Evolutionary conservation across 257 asterid species (phyloP), one percentile per base, ranked within the genome.

Genomic region (Cinchona pubescens): DNA sequence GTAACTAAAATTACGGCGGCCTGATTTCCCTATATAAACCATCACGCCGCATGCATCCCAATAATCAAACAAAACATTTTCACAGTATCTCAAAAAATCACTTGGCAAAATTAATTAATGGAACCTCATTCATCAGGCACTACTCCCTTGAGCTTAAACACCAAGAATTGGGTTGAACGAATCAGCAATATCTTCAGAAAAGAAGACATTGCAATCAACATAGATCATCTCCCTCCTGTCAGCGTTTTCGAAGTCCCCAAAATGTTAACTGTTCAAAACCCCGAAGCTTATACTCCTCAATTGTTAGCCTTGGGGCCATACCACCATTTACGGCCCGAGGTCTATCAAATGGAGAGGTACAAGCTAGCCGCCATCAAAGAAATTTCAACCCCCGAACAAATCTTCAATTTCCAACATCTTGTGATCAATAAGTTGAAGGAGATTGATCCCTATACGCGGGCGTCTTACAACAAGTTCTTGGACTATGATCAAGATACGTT

Each of bases 241-340:
- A 82, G 78, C 15, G 86, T 88, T 3, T 87, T 82, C 16, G 74
- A 62, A 1, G 85, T 88, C 23, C 90, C 92, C 1, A 78, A 61
- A 63, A 65, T 79, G 19, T 32, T 86, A 30, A 71, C 42, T 27
- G 65, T 59, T 25, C 77, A 82, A 0, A 81, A 86, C 43, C 89
- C 84, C 68, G 86, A 88, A 56, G 86, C 84, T 7, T 88, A 84
- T 61, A 16, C 77, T 14, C 92, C 90, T 51, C 88, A 77, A 43
- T 59, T 59, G 13, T 25, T 86, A 0, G 85, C 86, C 2, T 69
- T 88, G 23, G 90, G 92, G 21, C 90, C 90, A 0, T 88, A 84
- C 70, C 92, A 86, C 63, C 90, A 84, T 60, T 51, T 84, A 1
- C 70, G 87, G 14, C 89, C 86, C 27, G 89, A 84, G 11, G 70